Evolutionary conservation across 306 rosid species (phyloP).

Genomic region (Inga laurina): DNA sequence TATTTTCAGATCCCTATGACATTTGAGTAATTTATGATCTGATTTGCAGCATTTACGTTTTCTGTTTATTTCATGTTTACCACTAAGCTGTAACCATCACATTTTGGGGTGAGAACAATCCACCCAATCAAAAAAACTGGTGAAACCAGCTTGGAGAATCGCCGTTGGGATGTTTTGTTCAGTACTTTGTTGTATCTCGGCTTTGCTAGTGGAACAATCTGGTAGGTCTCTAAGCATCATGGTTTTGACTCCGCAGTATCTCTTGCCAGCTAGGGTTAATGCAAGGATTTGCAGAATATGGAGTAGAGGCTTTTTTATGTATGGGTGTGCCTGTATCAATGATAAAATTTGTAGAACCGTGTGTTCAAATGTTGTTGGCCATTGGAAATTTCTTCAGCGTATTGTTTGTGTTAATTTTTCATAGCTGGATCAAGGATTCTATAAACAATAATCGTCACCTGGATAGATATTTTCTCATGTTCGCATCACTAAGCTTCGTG

Average conservation of each 20-base stretch:
- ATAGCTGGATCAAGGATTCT: neutral
- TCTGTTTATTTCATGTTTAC: too few species aligned
- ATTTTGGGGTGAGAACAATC: neutral
- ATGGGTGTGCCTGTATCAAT: neutral
- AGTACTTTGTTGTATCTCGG: neutral
- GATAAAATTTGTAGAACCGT: neutral
- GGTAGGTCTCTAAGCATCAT: neutral
- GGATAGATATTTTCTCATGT: neutral
- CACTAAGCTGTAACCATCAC: too few species aligned
- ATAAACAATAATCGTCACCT: neutral
- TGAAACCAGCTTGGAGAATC: neutral
- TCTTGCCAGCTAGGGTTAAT: neutral
- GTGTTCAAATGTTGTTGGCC: neutral
- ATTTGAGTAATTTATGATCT: too few species aligned
- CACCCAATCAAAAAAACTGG: neutral
- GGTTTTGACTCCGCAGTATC: neutral
- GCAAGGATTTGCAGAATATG: neutral
- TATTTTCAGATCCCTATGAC: too few species aligned
- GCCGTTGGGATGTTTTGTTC: constrained; percentile 14
- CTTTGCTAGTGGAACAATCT: constrained; percentile 4
- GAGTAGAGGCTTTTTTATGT: neutral
- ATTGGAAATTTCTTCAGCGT: neutral
- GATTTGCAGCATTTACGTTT: too few species aligned
- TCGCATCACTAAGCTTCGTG: neutral
- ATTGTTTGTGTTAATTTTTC: neutral